Conservation (phyloP, 805 yeast species). For the Lachancea lanzarotensis region DNA sequence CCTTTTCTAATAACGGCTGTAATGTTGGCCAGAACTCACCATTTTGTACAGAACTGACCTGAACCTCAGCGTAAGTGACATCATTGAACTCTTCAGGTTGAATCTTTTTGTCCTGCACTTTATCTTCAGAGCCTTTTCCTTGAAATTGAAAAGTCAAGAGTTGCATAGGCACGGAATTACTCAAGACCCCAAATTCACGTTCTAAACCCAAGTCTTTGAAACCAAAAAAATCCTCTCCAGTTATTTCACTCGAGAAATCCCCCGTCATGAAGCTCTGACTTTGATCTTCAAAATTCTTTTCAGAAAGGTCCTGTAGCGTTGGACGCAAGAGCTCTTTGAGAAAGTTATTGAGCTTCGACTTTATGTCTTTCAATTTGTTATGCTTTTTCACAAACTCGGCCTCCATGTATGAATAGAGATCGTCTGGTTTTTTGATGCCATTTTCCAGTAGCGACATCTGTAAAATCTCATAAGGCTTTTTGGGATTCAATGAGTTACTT, state of each 20-base stretch:
- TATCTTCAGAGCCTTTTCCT: conserved; percentile 60
- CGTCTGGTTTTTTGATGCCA: conserved; percentile 77
- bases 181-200: conserved; percentile 78
- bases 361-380: conserved; percentile 61
- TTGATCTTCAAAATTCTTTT: conserved; percentile 76
- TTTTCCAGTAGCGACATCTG: conserved; percentile 68
- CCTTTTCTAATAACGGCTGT: conserved; percentile 45
- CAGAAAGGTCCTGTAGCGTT: conserved; percentile 61
- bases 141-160: conserved; percentile 52
- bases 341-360: conserved; percentile 58
- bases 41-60: conserved; percentile 42
- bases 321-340: conserved; percentile 82
- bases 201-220: conserved; percentile 91
- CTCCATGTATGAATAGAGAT: conserved; percentile 62
- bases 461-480: conserved; percentile 40
- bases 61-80: conserved; percentile 46
- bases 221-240: conserved; percentile 96
- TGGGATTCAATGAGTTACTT: conserved; percentile 38
- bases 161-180: conserved; percentile 84
- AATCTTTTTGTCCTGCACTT: conserved; percentile 42
- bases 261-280: conserved; percentile 94
- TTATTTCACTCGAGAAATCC: conserved; percentile 80
- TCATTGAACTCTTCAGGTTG: conserved; percentile 63
- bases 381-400: conserved; percentile 68
- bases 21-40: conserved; percentile 48